phyloP scores from a whole-genome alignment of 2,329 filamentous ascomycete genomes.

The Monosporascus sp. region DNA sequence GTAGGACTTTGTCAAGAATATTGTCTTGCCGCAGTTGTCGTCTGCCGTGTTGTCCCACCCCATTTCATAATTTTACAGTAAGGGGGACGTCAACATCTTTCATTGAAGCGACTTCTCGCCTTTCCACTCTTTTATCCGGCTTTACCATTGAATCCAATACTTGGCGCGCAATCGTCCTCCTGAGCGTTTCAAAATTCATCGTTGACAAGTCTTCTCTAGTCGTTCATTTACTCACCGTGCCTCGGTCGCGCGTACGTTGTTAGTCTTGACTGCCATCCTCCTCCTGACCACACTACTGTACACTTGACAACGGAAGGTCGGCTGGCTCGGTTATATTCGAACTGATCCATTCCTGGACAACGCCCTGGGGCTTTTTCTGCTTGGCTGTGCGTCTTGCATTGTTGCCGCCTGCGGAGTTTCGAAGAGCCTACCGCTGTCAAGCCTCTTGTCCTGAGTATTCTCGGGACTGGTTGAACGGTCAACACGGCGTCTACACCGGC shows the following conservation, averaged over 20 bases:
- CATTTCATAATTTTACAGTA: background rate
- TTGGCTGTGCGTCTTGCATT: background rate
- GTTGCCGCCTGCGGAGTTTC: background rate
- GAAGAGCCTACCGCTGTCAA: background rate
- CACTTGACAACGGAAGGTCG: no score
- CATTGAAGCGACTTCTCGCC: background rate
- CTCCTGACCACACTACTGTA: no score
- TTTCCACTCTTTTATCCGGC: background rate
- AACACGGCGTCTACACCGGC: conserved; percentile 18
- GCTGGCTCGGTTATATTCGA: no score
- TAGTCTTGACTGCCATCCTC: no score
- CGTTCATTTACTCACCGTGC: no score
- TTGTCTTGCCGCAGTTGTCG: background rate
- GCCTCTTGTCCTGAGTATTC: conserved; percentile 12
- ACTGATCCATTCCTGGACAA: no score
- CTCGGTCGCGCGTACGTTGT: no score
- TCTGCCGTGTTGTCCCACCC: background rate
- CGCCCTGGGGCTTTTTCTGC: background rate
- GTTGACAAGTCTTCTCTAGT: no score
- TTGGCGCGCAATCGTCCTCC: background rate
- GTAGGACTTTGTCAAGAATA: background rate
- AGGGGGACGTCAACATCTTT: background rate
- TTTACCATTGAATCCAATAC: background rate
- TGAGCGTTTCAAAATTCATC: no score
- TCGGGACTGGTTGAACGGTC: conserved; percentile 14